These are phyloP conservation scores for Collybia sordida DNA, from an alignment of 768 basidiomycete genomes.

Conservation along the genomic window DNA sequence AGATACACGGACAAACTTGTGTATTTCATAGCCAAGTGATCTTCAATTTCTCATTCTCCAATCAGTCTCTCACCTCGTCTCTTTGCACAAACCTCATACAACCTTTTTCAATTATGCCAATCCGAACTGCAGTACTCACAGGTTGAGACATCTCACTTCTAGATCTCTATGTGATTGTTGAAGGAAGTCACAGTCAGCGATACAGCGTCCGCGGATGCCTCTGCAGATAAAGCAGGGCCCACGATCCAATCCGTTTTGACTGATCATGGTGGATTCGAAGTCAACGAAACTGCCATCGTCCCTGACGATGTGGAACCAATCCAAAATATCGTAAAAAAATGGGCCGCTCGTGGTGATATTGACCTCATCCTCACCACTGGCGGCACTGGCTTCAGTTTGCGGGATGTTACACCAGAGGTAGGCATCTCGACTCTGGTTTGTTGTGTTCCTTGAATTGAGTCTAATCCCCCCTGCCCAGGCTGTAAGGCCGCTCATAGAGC, in stretches of 20 bases:
- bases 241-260: slow-evolving; percentile 52
- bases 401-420: slow-evolving; percentile 87
- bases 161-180: slow-evolving; percentile 3
- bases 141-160: slow-evolving; percentile 18
- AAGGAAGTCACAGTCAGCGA: slow-evolving; percentile 60
- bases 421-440: not conserved
- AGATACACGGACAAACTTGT: too few species aligned
- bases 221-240: slow-evolving; percentile 67
- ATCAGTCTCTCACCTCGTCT: too few species aligned
- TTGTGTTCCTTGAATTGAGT: not conserved
- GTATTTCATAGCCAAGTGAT: too few species aligned
- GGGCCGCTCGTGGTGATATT: slow-evolving; percentile 42
- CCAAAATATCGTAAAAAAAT: slow-evolving; percentile 41
- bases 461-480: slow-evolving; percentile 37
- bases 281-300: slow-evolving; percentile 38
- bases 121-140: slow-evolving; percentile 29
- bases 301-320: slow-evolving; percentile 65
- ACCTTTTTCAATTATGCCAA: slow-evolving; percentile 12
- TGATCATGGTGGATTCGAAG: slow-evolving; percentile 9
- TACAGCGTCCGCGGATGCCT: slow-evolving; percentile 49
- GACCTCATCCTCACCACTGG: slow-evolving; percentile 84
- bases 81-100: not conserved
- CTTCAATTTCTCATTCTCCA: too few species aligned
- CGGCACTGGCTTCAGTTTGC: slow-evolving; percentile 82
- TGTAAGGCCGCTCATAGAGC: slow-evolving; percentile 61